phyloP scores from a whole-genome alignment of 306 rosid species.

The Prunus kanzakura region DNA sequence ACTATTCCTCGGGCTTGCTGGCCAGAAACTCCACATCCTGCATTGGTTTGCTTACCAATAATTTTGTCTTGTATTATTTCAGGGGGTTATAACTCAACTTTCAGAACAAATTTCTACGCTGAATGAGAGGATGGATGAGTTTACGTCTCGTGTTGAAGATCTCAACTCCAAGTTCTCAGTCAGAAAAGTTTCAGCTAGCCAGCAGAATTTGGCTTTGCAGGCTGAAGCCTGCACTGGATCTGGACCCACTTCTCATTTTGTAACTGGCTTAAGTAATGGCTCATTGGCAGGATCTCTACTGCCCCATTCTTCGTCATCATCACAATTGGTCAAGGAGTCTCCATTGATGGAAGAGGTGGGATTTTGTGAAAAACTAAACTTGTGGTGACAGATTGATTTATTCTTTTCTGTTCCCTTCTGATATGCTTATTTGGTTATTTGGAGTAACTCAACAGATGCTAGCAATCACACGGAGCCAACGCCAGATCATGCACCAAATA shows the following conservation, averaged over 20 bases:
- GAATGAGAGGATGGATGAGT: conserved; percentile 94
- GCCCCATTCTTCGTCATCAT: conserved; percentile 73
- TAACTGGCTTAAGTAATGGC: conserved; percentile 70
- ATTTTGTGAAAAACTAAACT: neutral
- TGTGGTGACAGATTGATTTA: neutral
- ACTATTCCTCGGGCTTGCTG: neutral
- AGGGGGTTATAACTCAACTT: conserved; percentile 91
- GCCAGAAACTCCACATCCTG: neutral
- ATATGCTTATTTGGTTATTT: neutral
- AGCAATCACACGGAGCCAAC: conserved; percentile 66
- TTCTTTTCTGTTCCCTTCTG: neutral
- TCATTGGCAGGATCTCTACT: conserved; percentile 71
- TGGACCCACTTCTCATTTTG: conserved; percentile 66
- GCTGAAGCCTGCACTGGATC: conserved; percentile 79
- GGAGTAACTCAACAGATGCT: conserved; percentile 39
- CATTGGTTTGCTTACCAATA: neutral
- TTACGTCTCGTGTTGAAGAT: conserved; percentile 90
- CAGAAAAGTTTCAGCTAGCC: conserved; percentile 62
- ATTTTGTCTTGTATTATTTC: conserved; percentile 28
- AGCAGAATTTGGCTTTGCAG: conserved; percentile 79
- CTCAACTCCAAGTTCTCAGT: conserved; percentile 62
- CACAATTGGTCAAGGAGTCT: conserved; percentile 78
- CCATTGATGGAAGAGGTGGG: conserved; percentile 82
- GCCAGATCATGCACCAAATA: conserved; percentile 80
- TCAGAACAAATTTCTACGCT: conserved; percentile 95